These are phyloP conservation scores for Chalaropsis ovoidea DNA, from an alignment of 2,329 filamentous ascomycete genomes.

Conservation along the genomic window DNA sequence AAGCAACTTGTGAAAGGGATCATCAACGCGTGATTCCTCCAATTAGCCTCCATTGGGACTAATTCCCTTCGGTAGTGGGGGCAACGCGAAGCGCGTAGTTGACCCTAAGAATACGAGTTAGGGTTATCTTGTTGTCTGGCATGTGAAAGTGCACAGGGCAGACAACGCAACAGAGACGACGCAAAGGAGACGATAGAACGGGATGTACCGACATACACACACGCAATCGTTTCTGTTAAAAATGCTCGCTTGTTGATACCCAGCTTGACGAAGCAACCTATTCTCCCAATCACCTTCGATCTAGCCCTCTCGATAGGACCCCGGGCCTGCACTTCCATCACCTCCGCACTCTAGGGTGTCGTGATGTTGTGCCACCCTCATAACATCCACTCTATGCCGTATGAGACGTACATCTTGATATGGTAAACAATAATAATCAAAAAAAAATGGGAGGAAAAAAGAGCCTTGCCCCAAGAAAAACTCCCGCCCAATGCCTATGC, in stretches of 20 bases:
- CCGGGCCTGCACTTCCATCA: neutral
- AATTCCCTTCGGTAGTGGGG: neutral
- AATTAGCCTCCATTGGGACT: slow-evolving; percentile 10
- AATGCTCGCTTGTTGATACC: neutral
- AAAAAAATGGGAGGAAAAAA: slow-evolving; percentile 15
- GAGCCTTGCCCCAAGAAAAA: slow-evolving; percentile 5
- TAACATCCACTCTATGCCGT: neutral
- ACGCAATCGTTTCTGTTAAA: neutral
- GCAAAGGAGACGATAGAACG: neutral
- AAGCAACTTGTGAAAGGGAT: neutral
- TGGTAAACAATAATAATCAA: slow-evolving; percentile 3
- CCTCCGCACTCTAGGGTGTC: neutral
- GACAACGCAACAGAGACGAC: too few species aligned
- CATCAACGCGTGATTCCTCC: neutral
- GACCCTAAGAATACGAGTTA: neutral
- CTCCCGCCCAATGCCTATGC: neutral
- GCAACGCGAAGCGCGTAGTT: neutral
- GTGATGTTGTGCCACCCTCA: neutral
- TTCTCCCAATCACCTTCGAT: neutral
- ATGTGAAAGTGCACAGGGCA: neutral
- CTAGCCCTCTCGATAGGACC: too few species aligned
- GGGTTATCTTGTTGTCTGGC: neutral
- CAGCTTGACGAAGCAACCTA: neutral
- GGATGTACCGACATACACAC: neutral
- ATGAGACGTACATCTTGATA: neutral